A percentile compares a stretch with the other conserved stretches of the same genome.
Evolutionary conservation across 495 filamentous ascomycete species (phyloP).

Genomic region (Pseudoneurospora amorphoporcata): DNA sequence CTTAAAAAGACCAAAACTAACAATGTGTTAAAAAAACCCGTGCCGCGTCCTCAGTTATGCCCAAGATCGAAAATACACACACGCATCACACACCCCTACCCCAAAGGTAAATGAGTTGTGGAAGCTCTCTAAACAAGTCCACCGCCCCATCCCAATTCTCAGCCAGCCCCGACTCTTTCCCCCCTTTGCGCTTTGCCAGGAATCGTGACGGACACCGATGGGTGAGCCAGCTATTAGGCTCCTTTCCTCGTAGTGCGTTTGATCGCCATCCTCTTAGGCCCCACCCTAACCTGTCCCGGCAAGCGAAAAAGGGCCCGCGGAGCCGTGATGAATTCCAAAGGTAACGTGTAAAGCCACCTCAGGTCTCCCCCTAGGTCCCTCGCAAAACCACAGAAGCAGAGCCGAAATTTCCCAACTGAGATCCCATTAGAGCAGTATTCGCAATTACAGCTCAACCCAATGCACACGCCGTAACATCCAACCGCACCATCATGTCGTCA

Average conservation of each 20-base stretch:
- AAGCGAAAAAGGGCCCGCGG: neutral
- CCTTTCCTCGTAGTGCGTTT: neutral
- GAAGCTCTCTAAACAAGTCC: constrained; percentile 6
- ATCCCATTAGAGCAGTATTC: neutral
- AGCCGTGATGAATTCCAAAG: neutral
- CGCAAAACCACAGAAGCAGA: neutral
- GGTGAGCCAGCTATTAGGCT: neutral
- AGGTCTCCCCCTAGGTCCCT: neutral
- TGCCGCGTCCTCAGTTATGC: constrained; percentile 16
- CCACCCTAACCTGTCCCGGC: neutral
- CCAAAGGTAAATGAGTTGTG: neutral
- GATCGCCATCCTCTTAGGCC: neutral
- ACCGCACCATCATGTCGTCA: constrained; percentile 8
- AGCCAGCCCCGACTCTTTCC: neutral
- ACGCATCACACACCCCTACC: constrained; percentile 2
- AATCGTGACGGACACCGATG: neutral
- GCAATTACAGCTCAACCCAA: constrained; percentile 9
- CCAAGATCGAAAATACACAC: constrained; percentile 24
- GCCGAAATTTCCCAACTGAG: neutral
- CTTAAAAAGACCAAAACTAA: neutral
- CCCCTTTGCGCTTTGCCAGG: neutral
- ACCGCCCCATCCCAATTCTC: constrained; percentile 7
- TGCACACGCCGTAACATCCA: constrained; percentile 11
- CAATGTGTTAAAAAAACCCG: constrained; percentile 3
- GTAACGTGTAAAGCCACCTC: neutral